Evolutionary conservation across 257 asterid species (phyloP), one percentile per base, ranked within the genome.

Genomic region (Perilla frutescens): DNA sequence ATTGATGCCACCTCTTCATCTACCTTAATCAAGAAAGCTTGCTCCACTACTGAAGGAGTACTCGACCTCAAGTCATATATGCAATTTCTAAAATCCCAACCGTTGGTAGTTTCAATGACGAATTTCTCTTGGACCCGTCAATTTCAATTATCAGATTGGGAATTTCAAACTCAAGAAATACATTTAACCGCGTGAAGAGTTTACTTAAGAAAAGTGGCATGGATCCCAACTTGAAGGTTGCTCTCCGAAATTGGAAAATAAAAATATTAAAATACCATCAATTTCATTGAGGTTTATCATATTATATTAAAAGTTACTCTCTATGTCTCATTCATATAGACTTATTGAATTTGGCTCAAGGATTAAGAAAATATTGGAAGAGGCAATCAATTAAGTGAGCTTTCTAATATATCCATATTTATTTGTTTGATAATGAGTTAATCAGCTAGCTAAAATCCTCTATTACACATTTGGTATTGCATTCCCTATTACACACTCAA

Each of bases 111-210:
- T 3, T 51, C 66, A 0, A 63, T 76, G 0, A 56, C 14, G 10
- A 67, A 67, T 20, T 31, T 67, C 0, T 20, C 26, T 51, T 40
- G 2, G 69, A 55, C 10, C 39, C 76, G 4, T 55, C 71, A 0
- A 0, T 80, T 0, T 45, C 10, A 2, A 76, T 80, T 4, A 44
- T 80, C n/a, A n/a, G 60, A 6, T 8, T 44, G 1, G 84, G 81
- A 11, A 66, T 80, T 53, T 71, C 79, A 32, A 71, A 29, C 11
- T 51, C 75, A 0, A 76, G 61, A 5, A 3, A 53, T 1, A 54
- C 73, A 2, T 68, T 4, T 0, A 3, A 9, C 0, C 9, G 53
- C 51, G 3, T 76, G 2, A 34, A 66, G 5, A 59, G 29, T 2
- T 5, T 26, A n/a, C 47, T 71, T 7, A 9, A 9, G 7, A 32